Percentiles rank a stretch among this genome's conserved stretches.
phyloP scores from a whole-genome alignment of 805 yeast genomes.

The Ogataea nakhonphanomensis region DNA sequence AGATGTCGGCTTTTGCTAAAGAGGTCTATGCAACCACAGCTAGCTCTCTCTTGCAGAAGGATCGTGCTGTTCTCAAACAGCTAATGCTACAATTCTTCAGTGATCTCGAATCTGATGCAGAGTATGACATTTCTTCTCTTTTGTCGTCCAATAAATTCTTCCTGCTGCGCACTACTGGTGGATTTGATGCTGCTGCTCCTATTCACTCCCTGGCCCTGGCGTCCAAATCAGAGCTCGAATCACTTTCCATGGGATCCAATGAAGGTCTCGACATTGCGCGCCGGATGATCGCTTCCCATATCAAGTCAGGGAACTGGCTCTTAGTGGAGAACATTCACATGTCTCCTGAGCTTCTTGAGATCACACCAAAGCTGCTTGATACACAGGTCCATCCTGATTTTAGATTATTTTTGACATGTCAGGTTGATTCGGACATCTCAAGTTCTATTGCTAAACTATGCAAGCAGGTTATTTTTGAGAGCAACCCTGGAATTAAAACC shows the following conservation, averaged over 20 bases:
- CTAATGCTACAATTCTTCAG: conserved; percentile 22
- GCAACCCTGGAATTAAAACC: conserved; percentile 54
- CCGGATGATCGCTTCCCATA: conserved; percentile 44
- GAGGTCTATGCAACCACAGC: conserved; percentile 45
- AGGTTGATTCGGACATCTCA: conserved; percentile 46
- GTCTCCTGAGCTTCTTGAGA: conserved; percentile 60
- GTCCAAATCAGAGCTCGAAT: conserved; percentile 28
- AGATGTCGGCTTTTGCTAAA: conserved; percentile 41
- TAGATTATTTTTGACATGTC: conserved; percentile 65
- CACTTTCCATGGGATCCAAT: conserved; percentile 69
- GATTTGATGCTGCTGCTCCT: conserved; percentile 62
- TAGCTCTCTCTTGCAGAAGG: conserved; percentile 42
- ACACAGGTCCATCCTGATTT: conserved; percentile 35
- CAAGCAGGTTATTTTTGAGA: conserved; percentile 58
- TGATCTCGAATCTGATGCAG: conserved; percentile 9
- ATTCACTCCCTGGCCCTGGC: conserved; percentile 44
- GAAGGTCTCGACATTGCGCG: conserved; percentile 62
- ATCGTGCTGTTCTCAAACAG: conserved; percentile 44
- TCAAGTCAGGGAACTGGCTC: conserved; percentile 61
- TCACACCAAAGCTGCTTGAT: conserved; percentile 46
- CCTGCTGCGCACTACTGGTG: conserved; percentile 55
- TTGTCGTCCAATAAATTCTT: conserved; percentile 35
- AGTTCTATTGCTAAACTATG: conserved; percentile 52
- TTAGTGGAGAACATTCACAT: conserved; percentile 79
- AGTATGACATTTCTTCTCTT: conserved; percentile 29